Evolutionary conservation across 2,329 filamentous ascomycete genomes (phyloP), one percentile per base, ranked within the genome.

Genomic region (Ambrosiella xylebori): DNA sequence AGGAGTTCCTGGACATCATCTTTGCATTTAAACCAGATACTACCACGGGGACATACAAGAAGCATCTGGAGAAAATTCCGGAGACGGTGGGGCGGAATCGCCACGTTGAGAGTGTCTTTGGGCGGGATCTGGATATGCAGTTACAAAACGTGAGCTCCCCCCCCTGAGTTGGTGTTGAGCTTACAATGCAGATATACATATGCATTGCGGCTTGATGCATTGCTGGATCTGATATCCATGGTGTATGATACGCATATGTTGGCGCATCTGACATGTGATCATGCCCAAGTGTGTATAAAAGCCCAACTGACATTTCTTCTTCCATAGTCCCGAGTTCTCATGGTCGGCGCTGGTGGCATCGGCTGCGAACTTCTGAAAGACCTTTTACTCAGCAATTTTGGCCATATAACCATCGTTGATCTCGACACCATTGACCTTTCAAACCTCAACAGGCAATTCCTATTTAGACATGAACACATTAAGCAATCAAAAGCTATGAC

Each of bases 301-400:
- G 9, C 8, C 47, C 35, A 27, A 51, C 17, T 36, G 45, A 15
- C 13, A n/a, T n/a, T 49, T 15, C 17, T 11, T 27, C 47, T 19
- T 41, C 41, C 7, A 27, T 71, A 95, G 89, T 80, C 88, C 61
- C 86, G 84, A 62, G 85, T 96, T 57, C 77, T 98, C 60, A 88
- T 98, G 76, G 91, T 98, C 59, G 93, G 93, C 65, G 93, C 93
- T 58, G 93, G 93, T 62, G 93, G 93, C 62, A 98, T 98, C 67
- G 93, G 93, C 65, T 98, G 93, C 73, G 93, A 98, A 73, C 78
- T 98, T 7, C 81, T 98, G 63, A 98, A 98, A 76, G 95, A 97
- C 70, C 82, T 98, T 59, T 88, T 91, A 50, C 82, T 95, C 54
- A 86, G 84, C 49, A 90, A 91, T 64, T 98, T 95, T 65, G 88